phyloP scores from a whole-genome alignment of 805 yeast genomes.

The Wickerhamiella lipophila region DNA sequence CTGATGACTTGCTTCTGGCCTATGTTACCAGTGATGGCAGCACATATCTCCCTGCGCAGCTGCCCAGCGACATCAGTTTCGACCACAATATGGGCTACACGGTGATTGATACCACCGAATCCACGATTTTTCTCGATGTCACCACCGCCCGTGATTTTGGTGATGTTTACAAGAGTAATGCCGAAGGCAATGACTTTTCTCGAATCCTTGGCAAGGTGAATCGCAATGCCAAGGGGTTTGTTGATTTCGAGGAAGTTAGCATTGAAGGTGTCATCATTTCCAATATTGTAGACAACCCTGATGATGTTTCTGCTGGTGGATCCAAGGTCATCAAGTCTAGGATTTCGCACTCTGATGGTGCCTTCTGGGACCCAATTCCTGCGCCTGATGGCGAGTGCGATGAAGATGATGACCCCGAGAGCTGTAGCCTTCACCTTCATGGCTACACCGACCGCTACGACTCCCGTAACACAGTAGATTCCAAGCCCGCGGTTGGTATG shows the following conservation, averaged over 20 bases:
- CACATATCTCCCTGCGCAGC: slow-evolving; percentile 61
- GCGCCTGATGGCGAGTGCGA: slow-evolving; percentile 66
- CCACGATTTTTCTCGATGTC: slow-evolving; percentile 70
- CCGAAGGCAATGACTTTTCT: slow-evolving; percentile 80
- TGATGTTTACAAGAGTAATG: slow-evolving; percentile 71
- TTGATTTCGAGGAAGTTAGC: slow-evolving; percentile 77
- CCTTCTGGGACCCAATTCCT: slow-evolving; percentile 58
- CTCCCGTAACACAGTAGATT: slow-evolving; percentile 70
- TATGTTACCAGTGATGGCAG: slow-evolving; percentile 68
- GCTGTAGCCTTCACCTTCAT: slow-evolving; percentile 74
- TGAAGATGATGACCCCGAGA: slow-evolving; percentile 30
- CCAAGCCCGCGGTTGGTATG: slow-evolving; percentile 81
- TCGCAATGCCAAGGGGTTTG: slow-evolving; percentile 59
- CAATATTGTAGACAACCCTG: slow-evolving; percentile 51
- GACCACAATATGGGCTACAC: slow-evolving; percentile 44
- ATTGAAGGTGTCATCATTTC: slow-evolving; percentile 74
- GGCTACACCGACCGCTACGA: slow-evolving; percentile 83
- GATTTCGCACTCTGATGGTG: slow-evolving; percentile 85
- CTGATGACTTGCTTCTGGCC: slow-evolving; percentile 45
- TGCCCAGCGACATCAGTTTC: slow-evolving; percentile 51
- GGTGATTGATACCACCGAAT: slow-evolving; percentile 56
- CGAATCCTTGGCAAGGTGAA: slow-evolving; percentile 58
- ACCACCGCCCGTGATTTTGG: slow-evolving; percentile 68
- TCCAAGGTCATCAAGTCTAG: slow-evolving; percentile 52
- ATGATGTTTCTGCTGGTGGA: slow-evolving; percentile 34